Base-by-base conservation (phyloP, 805 yeast genomes). In the Tetrapisispora pingtungensis region DNA sequence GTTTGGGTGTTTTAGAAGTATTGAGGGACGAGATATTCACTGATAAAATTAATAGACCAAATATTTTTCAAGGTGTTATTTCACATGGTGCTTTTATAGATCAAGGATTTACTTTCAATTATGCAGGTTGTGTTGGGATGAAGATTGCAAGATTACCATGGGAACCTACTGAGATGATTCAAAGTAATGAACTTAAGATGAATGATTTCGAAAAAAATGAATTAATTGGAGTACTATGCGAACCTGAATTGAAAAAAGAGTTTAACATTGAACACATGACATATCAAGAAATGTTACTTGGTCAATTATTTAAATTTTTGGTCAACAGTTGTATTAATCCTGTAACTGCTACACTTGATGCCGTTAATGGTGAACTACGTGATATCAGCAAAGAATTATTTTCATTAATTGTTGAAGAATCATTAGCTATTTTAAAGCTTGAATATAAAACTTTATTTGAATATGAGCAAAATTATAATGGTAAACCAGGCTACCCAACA, bases 281-380 rank as follows among this genome's bases (percentile, higher is more conserved):
- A 39, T 67, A 71, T 38, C 71, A 71, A 20, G 76, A 73, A 33
- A 60, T 78, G 46, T 60, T 80, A 31, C 52, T 77, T 26, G 74
- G 78, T 1, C 95, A 86, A 62, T 67, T 80, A 51, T 81, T 80
- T 53, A 93, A 90, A 61, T 73, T 90, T 46, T 69, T 83, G 37
- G 80, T 84, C 18, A 93, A 93, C 57, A 74, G 85, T 1, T 84
- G 93, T 56, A 80, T 90, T 51, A 90, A 93, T 56, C 84, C 96
- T 0, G 66, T 83, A 26, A 84, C 96, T 0, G 82, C 96, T 0
- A 66, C 87, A 19, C 64, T 84, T 22, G 83, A 85, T 59, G 83
- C 93, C 57, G 58, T 71, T 33, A 93, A 93, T 56, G 95, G 94
- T 30, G 85, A 82, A 42, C 65, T 90, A 2, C 85, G 76, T 49